A percentile compares a stretch with the other conserved stretches of the same genome.
phyloP scores from a whole-genome alignment of 345 rosid genomes.

The Eucalyptus melliodora region DNA sequence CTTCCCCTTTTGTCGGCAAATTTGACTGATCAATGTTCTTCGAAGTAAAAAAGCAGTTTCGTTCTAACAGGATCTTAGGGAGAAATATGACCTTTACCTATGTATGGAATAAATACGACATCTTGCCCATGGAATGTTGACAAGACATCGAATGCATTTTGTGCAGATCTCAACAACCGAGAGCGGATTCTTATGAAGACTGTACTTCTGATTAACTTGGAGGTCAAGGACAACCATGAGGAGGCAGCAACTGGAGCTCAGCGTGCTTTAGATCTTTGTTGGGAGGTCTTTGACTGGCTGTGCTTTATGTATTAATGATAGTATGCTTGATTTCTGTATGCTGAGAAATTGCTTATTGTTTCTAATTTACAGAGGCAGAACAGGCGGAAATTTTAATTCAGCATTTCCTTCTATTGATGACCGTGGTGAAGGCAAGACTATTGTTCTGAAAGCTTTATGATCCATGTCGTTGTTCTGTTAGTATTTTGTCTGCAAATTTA shows the following conservation, averaged over 20 bases:
- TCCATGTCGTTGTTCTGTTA: neutral
- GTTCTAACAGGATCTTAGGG: neutral
- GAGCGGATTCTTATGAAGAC: slow-evolving; percentile 60
- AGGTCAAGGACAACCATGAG: slow-evolving; percentile 80
- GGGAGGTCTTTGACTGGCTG: slow-evolving; percentile 24
- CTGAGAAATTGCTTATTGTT: slow-evolving; percentile 6
- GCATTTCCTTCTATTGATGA: slow-evolving; percentile 69
- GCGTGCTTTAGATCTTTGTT: slow-evolving; percentile 72
- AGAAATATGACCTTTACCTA: neutral
- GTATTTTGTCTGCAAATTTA: too few relatives aligned
- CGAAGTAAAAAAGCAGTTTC: neutral
- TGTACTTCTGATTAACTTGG: slow-evolving; percentile 76
- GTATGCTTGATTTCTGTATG: neutral
- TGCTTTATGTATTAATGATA: neutral
- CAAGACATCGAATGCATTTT: neutral
- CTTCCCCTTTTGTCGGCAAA: neutral
- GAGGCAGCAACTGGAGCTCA: slow-evolving; percentile 92
- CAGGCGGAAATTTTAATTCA: slow-evolving; percentile 55
- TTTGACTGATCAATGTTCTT: neutral
- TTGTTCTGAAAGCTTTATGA: neutral
- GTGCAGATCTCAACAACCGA: slow-evolving; percentile 71
- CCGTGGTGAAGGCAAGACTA: neutral
- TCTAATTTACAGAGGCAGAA: slow-evolving; percentile 63
- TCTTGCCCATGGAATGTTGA: neutral
- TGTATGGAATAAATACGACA: too few relatives aligned